Evolutionary conservation across 148 eudicot genomes (phyloP).

Genomic region (Camellia japonica): DNA sequence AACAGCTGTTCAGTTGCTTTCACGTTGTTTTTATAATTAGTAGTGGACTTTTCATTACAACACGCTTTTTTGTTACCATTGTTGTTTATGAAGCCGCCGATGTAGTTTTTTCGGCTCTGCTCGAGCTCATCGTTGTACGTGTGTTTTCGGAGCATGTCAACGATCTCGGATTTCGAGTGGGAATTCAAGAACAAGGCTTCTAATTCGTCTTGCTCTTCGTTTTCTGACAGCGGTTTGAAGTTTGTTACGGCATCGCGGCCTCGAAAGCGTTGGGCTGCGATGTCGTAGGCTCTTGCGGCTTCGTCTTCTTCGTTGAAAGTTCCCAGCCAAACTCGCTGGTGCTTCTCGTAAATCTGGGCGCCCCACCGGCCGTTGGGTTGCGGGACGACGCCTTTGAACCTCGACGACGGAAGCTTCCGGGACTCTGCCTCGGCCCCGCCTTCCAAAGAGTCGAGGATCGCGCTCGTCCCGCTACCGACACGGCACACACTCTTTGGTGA

Average conservation of each 20-base stretch:
- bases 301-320: constrained; percentile 83
- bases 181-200: constrained; percentile 48
- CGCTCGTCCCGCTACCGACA: constrained; percentile 61
- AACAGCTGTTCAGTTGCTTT: constrained; percentile 50
- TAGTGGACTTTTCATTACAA: too few relatives aligned
- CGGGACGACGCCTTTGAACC: constrained; percentile 89
- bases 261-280: constrained; percentile 80
- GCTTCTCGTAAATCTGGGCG: constrained; percentile 94
- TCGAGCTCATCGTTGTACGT: constrained; percentile 74
- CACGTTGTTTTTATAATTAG: too few relatives aligned
- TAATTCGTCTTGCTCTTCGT: constrained; percentile 20
- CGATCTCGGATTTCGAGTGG: constrained; percentile 66
- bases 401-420: constrained; percentile 69
- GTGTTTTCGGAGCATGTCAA: constrained; percentile 77
- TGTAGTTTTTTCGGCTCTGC: constrained; percentile 40
- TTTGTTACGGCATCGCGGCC: constrained; percentile 92
- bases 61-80: too few relatives aligned
- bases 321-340: constrained; percentile 91
- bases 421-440: constrained; percentile 71
- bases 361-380: constrained; percentile 98
- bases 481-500: constrained; percentile 38
- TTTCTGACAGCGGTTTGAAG: constrained; percentile 47
- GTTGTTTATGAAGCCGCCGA: neutral
- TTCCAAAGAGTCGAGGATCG: constrained; percentile 41
- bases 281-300: constrained; percentile 80